These are phyloP conservation scores for Chionographis japonica DNA, from an alignment of 106 monocot species.

Conservation along the genomic window DNA sequence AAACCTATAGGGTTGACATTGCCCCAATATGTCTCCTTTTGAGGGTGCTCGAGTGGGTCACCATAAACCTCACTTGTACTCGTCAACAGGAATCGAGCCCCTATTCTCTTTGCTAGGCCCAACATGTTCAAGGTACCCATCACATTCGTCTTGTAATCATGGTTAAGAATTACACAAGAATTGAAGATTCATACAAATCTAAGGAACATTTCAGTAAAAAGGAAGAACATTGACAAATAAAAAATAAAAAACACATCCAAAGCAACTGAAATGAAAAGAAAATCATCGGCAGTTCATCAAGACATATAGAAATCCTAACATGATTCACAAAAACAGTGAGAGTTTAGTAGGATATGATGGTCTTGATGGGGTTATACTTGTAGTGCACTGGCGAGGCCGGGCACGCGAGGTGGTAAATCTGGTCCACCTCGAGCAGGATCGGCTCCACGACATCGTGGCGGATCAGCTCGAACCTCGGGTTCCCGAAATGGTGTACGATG, in stretches of 20 bases:
- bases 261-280: neutral
- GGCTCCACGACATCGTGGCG: slow-evolving; percentile 88
- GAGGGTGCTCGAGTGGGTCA: slow-evolving; percentile 81
- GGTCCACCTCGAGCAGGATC: slow-evolving; percentile 77
- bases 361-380: slow-evolving; percentile 90
- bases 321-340: neutral
- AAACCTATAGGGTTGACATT: slow-evolving; percentile 83
- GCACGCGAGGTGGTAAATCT: slow-evolving; percentile 89
- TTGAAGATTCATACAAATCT: neutral
- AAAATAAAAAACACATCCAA: neutral
- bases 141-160: slow-evolving; percentile 83
- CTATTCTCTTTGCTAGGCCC: slow-evolving; percentile 80
- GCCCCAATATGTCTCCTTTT: slow-evolving; percentile 89
- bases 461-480: slow-evolving; percentile 77
- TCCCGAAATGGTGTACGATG: slow-evolving; percentile 56
- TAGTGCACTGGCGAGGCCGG: slow-evolving; percentile 87
- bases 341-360: slow-evolving; percentile 82
- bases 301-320: neutral
- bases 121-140: slow-evolving; percentile 89
- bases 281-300: neutral
- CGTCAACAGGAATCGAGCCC: slow-evolving; percentile 69
- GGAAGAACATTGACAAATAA: no score
- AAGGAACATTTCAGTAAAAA: neutral
- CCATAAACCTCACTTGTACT: slow-evolving; percentile 93
- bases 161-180: slow-evolving; percentile 17